Base-by-base conservation (phyloP, 2,329 filamentous ascomycete species). In the Aspergillus flavus region DNA sequence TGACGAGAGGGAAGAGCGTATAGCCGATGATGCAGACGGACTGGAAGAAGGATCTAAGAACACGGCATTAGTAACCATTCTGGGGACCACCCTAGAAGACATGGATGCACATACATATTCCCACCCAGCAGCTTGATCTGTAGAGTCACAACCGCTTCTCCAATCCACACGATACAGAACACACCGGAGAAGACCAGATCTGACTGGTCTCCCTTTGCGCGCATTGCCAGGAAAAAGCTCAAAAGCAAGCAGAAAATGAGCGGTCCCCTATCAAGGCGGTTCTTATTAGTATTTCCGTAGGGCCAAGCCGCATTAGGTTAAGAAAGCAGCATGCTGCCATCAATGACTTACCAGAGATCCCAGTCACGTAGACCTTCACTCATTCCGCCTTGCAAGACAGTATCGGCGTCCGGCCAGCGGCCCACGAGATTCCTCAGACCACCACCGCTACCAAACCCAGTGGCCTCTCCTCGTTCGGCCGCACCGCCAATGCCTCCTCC, bases 11-110 rank as follows among this genome's bases (percentile, higher is more conserved):
- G 81, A 99, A 99, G 61, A 99, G 87, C 1, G 95, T 99, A 80
- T 99, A 99, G 53, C 95, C 95, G 76, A 99, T 99, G 72, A 99
- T 96, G 79, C 94, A 98, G 69, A 99, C 87, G 62, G 93, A 96
- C 79, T 99, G 95, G 74, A 96, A 95, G 78, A 99, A 99, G 21
- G 95, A 97, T 73, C 94, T 98, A 75, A 57, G 72, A n/a, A 19
- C 12, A 32, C 26, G 10, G 43, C 43, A 58, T 75, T 58, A 75
- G 72, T 63, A 63, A 54, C 63, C 19, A n/a, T 41, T n/a, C 12
- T 10, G n/a, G 12, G 21, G 26, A 21, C 6, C n/a, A 14, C 9
- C 6, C n/a, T 36, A n/a, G 54, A 58, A 61, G 5, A 54, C 28
- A 61, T 53, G 46, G 34, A 11, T n/a, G 56, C 26, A 87, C 93